Percentiles rank a stretch among this genome's conserved stretches.
Evolutionary conservation across 1,139 yeast genomes (phyloP).

Genomic region (Wickerhamomyces sp.): DNA sequence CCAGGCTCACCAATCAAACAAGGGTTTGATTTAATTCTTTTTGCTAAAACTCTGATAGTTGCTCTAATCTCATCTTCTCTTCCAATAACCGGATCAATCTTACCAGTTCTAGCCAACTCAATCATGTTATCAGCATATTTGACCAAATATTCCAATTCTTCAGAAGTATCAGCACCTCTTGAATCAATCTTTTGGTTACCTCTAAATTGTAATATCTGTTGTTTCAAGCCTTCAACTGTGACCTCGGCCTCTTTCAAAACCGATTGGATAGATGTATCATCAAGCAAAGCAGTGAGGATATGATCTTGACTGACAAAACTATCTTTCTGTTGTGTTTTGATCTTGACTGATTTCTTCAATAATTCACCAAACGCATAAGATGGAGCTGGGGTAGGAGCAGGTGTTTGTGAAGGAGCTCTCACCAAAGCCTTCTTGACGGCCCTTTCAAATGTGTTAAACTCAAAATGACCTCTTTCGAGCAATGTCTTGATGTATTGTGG

Average conservation of each 20-base stretch:
- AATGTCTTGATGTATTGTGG: constrained; percentile 70
- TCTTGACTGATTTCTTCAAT: constrained; percentile 62
- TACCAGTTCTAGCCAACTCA: constrained; percentile 88
- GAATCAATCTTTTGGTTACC: constrained; percentile 93
- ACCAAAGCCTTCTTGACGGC: constrained; percentile 77
- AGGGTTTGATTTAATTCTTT: constrained; percentile 95
- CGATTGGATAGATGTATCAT: constrained; percentile 65
- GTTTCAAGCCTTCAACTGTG: constrained; percentile 65
- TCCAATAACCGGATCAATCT: constrained; percentile 96
- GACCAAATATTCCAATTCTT: constrained; percentile 72
- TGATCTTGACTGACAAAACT: constrained; percentile 93
- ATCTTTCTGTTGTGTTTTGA: constrained; percentile 86
- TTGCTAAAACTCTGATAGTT: constrained; percentile 86
- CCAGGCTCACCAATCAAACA: constrained; percentile 98
- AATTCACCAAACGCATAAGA: constrained; percentile 68
- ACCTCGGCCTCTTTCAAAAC: constrained; percentile 73
- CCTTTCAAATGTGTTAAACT: constrained; percentile 77
- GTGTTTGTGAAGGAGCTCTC: constrained; percentile 79
- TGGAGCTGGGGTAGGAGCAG: constrained; percentile 77
- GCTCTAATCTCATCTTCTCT: constrained; percentile 97
- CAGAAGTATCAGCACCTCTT: constrained; percentile 87
- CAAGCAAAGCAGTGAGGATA: constrained; percentile 74
- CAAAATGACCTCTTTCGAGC: constrained; percentile 82
- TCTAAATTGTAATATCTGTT: constrained; percentile 79
- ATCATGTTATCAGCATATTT: constrained; percentile 94